Conservation (phyloP, 148 eudicot species). For the Nyssa sinensis region DNA sequence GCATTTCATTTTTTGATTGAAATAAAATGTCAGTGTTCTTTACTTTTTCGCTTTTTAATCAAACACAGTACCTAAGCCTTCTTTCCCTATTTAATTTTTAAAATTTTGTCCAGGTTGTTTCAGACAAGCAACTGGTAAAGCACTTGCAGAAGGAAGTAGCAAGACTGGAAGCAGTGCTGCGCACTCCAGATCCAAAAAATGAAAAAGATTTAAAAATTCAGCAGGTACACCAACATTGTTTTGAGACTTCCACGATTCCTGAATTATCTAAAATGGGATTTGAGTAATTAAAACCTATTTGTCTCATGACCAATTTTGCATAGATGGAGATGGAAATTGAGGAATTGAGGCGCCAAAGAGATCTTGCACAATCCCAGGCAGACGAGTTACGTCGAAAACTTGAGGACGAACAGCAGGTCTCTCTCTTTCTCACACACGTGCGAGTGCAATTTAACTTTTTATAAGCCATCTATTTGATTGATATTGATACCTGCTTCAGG, state of each 20-base stretch:
- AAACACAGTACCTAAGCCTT: too few species aligned
- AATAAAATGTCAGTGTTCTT: not conserved
- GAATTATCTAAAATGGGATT: not conserved
- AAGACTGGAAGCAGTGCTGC: conserved; percentile 81
- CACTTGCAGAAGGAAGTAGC: conserved; percentile 97
- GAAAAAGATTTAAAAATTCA: conserved; percentile 75
- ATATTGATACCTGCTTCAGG: conserved; percentile 27
- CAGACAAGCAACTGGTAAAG: conserved; percentile 89
- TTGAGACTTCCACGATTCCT: not conserved
- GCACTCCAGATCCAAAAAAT: conserved; percentile 67
- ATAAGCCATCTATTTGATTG: not conserved
- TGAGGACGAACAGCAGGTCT: conserved; percentile 55
- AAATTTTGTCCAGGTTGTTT: conserved; percentile 61
- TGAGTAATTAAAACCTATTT: not conserved
- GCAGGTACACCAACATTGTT: conserved; percentile 43
- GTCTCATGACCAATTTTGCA: not conserved
- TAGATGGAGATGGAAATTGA: conserved; percentile 95
- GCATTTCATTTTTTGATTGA: not conserved
- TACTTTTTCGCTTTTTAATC: too few species aligned
- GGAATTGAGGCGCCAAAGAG: conserved; percentile 84
- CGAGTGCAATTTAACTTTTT: not conserved
- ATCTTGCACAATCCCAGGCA: conserved; percentile 74
- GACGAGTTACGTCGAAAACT: conserved; percentile 71
- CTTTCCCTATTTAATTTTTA: not conserved
- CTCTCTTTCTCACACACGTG: conserved; percentile 10